Conservation (phyloP, 2,329 filamentous ascomycete genomes). For the Scopulariopsis brevicaulis region DNA sequence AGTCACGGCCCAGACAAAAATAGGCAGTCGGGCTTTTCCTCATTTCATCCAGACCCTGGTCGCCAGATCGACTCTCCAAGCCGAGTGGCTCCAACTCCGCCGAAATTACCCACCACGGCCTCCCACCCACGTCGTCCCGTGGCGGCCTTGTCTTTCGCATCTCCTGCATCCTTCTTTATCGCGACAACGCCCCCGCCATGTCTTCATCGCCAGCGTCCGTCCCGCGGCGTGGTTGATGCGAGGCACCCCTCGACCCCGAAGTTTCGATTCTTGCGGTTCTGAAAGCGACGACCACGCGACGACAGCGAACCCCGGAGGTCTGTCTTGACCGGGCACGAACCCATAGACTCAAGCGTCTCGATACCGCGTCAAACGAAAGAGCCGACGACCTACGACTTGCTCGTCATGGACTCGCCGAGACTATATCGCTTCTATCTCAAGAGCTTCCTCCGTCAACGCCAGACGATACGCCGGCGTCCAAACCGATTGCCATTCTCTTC, state of each 20-base stretch:
- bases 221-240: conserved; percentile 5
- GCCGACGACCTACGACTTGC: not conserved
- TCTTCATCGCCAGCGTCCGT: conserved; percentile 4
- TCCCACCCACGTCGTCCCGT: not conserved
- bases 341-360: not conserved
- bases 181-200: conserved; percentile 3
- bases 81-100: not conserved
- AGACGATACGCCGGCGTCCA: not conserved
- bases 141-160: not conserved
- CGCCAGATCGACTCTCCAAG: not conserved
- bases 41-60: conserved; percentile 3
- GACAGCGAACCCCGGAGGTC: not conserved
- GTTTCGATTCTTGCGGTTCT: not conserved
- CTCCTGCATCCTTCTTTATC: not conserved
- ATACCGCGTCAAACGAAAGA: not conserved
- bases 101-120: not conserved
- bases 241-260: not conserved
- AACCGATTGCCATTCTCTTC: not conserved
- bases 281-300: not conserved
- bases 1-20: not conserved
- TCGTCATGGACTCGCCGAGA: not conserved
- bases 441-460: not conserved
- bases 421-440: not conserved
- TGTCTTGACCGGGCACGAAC: not conserved
- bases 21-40: not conserved